These are phyloP conservation scores for Vitis vinifera DNA, from an alignment of 164 flowering plant species.

Conservation along the genomic window DNA sequence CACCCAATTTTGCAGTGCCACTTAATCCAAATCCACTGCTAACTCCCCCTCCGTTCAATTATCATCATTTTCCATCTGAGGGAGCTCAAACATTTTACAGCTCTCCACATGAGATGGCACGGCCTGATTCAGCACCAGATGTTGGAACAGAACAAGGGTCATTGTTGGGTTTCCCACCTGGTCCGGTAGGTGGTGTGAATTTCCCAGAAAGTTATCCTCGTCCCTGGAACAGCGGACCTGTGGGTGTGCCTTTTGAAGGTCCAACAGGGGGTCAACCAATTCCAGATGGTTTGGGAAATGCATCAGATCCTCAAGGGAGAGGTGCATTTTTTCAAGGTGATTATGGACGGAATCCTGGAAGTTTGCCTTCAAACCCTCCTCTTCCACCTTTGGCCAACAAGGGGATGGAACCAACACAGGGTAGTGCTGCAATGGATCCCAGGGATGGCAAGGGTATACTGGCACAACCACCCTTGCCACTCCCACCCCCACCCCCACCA, in stretches of 20 bases:
- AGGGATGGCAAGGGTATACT: conserved; percentile 59
- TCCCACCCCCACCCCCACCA: conserved; percentile 56
- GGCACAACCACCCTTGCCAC: conserved; percentile 46
- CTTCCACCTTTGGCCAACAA: conserved; percentile 25
- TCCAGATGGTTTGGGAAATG: conserved; percentile 41
- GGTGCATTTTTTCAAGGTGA: conserved; percentile 50
- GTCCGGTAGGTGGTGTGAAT: conserved; percentile 35
- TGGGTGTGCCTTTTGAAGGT: conserved; percentile 40
- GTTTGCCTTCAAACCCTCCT: conserved; percentile 30
- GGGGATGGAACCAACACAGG: conserved; percentile 41
- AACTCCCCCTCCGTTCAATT: conserved; percentile 48
- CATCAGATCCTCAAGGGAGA: conserved; percentile 50
- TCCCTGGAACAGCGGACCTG: conserved; percentile 54
- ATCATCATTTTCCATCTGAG: conserved; percentile 54
- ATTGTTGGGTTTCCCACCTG: conserved; percentile 60
- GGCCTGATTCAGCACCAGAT: conserved; percentile 52
- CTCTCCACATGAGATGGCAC: conserved; percentile 49
- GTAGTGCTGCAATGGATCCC: conserved; percentile 38
- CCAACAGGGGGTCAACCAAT: conserved; percentile 37
- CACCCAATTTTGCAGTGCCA: conserved; percentile 54
- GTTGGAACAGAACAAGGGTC: conserved; percentile 66
- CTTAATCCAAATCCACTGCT: conserved; percentile 39
- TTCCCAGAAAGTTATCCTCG: conserved; percentile 48
- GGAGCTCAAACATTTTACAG: conserved; percentile 58
- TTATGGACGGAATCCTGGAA: conserved; percentile 41